These are phyloP conservation scores for Colletotrichum musicola DNA, from an alignment of 2,329 filamentous ascomycete species.

Conservation along the genomic window DNA sequence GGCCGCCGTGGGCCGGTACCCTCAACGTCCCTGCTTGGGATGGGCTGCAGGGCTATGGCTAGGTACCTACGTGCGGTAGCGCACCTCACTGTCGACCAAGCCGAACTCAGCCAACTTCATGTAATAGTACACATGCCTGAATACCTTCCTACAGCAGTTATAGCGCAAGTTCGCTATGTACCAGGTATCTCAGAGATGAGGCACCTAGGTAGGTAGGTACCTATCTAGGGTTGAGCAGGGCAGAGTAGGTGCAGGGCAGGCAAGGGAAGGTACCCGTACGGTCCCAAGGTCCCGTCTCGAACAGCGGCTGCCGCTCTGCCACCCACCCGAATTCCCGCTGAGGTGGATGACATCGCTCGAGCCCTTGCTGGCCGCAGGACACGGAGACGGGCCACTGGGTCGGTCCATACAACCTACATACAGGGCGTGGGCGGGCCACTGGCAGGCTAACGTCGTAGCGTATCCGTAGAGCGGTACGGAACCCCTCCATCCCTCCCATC, in stretches of 20 bases:
- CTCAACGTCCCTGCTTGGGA: constrained; percentile 36
- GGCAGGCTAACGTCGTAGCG: constrained; percentile 15
- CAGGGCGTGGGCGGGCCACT: constrained; percentile 22
- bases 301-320: neutral
- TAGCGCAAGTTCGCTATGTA: neutral
- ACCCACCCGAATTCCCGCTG: neutral
- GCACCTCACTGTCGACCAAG: neutral
- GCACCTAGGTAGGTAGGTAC: neutral
- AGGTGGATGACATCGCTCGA: constrained; percentile 32
- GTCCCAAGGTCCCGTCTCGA: too few species aligned
- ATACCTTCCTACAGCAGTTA: neutral
- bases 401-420: neutral
- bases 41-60: constrained; percentile 35
- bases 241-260: constrained; percentile 10
- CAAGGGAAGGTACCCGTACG: neutral
- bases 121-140: neutral
- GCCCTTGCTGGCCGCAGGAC: constrained; percentile 20
- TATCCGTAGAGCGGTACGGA: constrained; percentile 18
- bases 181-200: neutral
- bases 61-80: neutral
- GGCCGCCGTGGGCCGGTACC: constrained; percentile 26
- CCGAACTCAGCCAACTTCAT: neutral
- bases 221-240: neutral
- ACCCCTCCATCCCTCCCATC: too few species aligned
- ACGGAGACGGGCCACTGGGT: constrained; percentile 19